phyloP scores from a whole-genome alignment of 169 alveolate species.

The Perkinsus olseni region DNA sequence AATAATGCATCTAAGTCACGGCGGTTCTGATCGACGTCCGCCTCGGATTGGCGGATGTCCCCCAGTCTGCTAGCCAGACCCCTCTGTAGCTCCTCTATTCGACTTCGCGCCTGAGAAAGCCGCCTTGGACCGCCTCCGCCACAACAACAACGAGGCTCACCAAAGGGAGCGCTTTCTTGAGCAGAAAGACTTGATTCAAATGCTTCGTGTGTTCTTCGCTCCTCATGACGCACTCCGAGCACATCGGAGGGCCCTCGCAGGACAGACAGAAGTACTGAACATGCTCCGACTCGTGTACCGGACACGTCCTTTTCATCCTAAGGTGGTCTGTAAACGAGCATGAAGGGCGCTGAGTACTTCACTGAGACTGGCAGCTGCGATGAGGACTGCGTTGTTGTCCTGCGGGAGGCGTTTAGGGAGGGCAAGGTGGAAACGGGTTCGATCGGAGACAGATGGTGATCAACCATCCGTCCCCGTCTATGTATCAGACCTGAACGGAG shows the following conservation, averaged over 20 bases:
- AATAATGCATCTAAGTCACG: neutral
- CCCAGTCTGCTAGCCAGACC: neutral
- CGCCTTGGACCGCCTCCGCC: too few species aligned
- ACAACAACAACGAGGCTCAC: neutral
- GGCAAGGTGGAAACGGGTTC: neutral
- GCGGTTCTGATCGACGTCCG: neutral
- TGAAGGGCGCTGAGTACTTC: too few species aligned
- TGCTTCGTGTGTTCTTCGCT: neutral
- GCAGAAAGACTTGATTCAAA: neutral
- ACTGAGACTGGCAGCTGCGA: neutral
- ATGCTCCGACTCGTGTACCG: neutral
- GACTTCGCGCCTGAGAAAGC: neutral
- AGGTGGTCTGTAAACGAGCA: too few species aligned
- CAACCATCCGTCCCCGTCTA: neutral
- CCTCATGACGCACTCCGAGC: neutral
- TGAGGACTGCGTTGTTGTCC: neutral
- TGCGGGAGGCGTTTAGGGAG: neutral
- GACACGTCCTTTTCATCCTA: neutral
- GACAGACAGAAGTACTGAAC: neutral
- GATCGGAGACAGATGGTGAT: neutral
- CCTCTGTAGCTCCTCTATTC: neutral
- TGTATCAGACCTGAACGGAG: neutral
- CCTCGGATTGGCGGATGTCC: neutral
- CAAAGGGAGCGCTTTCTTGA: neutral
- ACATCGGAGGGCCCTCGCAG: neutral